Evolutionary conservation across 768 basidiomycete genomes (phyloP).

Genomic region (Rhizopogon rudus): DNA sequence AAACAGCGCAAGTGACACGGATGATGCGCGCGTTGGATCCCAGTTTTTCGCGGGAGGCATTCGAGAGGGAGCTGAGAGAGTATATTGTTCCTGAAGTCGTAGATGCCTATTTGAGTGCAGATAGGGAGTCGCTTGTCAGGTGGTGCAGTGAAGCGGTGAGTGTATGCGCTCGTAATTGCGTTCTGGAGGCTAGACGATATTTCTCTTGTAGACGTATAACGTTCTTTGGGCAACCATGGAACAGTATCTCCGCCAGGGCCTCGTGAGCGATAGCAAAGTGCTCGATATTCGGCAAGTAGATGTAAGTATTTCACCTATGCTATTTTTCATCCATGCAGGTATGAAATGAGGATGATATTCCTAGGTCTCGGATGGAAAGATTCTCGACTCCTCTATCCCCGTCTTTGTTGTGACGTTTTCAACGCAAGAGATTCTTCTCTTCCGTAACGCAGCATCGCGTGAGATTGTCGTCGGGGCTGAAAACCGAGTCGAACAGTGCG

Average conservation of each 20-base stretch:
- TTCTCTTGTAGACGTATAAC: conserved; percentile 75
- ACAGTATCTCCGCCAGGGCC: conserved; percentile 84
- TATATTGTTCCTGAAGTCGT: conserved; percentile 98
- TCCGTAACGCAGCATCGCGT: conserved; percentile 85
- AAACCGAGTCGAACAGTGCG: conserved; percentile 88
- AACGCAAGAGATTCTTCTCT: conserved; percentile 91
- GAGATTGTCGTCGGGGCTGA: conserved; percentile 86
- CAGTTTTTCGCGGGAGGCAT: conserved; percentile 76
- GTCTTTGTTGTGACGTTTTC: conserved; percentile 89
- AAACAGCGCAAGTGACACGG: conserved; percentile 92
- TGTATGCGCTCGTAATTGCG: conserved; percentile 2
- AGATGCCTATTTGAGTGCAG: conserved; percentile 91
- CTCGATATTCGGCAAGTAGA: conserved; percentile 98
- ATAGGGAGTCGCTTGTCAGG: conserved; percentile 74
- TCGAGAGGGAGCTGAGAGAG: conserved; percentile 87
- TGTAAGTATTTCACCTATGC: conserved; percentile 41
- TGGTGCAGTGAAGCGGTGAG: conserved; percentile 98
- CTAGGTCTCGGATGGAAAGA: conserved; percentile 80
- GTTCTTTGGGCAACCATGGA: conserved; percentile 99
- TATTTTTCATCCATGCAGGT: neutral
- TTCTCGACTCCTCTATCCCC: conserved; percentile 86
- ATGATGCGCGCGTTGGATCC: conserved; percentile 89
- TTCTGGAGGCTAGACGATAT: neutral
- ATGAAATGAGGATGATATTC: neutral
- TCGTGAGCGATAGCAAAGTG: conserved; percentile 89